A percentile compares a stretch with the other conserved stretches of the same genome.
These are phyloP conservation scores for Pyrenochaeta sp. DNA, from an alignment of 2,329 filamentous ascomycete species.

Conservation along the genomic window DNA sequence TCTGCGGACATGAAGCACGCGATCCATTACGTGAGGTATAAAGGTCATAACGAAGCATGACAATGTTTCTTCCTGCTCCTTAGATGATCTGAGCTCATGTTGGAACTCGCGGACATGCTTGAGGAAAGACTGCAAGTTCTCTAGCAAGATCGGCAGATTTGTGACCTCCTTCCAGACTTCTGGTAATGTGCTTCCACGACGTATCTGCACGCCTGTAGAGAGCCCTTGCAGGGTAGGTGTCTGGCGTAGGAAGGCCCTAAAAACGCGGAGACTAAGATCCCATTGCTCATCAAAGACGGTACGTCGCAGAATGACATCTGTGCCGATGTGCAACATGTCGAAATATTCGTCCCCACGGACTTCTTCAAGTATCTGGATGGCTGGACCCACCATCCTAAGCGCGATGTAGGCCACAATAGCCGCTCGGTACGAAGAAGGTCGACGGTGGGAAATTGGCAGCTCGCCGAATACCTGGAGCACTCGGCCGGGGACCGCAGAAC, in stretches of 20 bases:
- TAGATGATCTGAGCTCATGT: slow-evolving; percentile 31
- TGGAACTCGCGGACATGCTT: slow-evolving; percentile 32
- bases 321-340: slow-evolving; percentile 31
- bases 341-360: slow-evolving; percentile 30
- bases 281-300: slow-evolving; percentile 46
- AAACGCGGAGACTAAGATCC: slow-evolving; percentile 45
- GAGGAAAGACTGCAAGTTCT: slow-evolving; percentile 38
- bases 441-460: slow-evolving; percentile 50
- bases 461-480: slow-evolving; percentile 57
- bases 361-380: slow-evolving; percentile 54
- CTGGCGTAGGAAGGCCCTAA: slow-evolving; percentile 24
- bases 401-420: slow-evolving; percentile 56
- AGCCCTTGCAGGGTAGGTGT: slow-evolving; percentile 7
- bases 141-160: slow-evolving; percentile 34
- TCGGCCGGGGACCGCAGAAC: slow-evolving; percentile 52
- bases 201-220: slow-evolving; percentile 6
- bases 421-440: slow-evolving; percentile 54
- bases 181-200: slow-evolving; percentile 18
- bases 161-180: slow-evolving; percentile 36
- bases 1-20: slow-evolving; percentile 24
- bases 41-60: slow-evolving; percentile 38
- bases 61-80: slow-evolving; percentile 20
- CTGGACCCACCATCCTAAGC: slow-evolving; percentile 49
- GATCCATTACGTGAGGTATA: slow-evolving; percentile 37
- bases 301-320: slow-evolving; percentile 39